These are phyloP conservation scores for Penicillium crustosum DNA, from an alignment of 2,329 filamentous ascomycete species.

Conservation along the genomic window DNA sequence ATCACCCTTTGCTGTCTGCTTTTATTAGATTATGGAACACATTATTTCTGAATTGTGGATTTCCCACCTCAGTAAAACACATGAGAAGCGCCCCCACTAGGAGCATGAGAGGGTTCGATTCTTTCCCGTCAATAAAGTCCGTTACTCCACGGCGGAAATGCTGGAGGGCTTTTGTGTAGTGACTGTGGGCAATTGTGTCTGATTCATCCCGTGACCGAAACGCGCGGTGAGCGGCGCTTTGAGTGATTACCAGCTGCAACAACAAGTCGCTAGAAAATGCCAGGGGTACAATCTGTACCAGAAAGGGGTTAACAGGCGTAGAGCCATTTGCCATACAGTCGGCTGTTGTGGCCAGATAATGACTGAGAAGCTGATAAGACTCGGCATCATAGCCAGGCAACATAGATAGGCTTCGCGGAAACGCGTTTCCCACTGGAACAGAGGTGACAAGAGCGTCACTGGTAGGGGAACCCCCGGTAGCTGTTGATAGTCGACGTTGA, in stretches of 20 bases:
- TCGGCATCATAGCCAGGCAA: conserved; percentile 31
- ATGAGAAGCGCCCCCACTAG: conserved; percentile 49
- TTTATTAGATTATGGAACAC: neutral
- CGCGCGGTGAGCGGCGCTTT: conserved; percentile 37
- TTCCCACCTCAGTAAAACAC: conserved; percentile 49
- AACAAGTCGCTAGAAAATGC: conserved; percentile 50
- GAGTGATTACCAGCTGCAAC: conserved; percentile 49
- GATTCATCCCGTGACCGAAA: conserved; percentile 32
- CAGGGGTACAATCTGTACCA: conserved; percentile 49
- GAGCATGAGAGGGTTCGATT: conserved; percentile 40
- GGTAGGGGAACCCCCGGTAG: neutral
- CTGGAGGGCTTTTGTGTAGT: conserved; percentile 33
- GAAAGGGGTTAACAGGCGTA: conserved; percentile 49
- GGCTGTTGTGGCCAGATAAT: conserved; percentile 48
- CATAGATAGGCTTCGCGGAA: conserved; percentile 31
- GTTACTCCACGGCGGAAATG: conserved; percentile 31
- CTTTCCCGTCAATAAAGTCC: conserved; percentile 34
- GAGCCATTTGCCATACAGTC: conserved; percentile 52
- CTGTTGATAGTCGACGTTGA: conserved; percentile 1
- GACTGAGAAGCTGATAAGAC: conserved; percentile 44
- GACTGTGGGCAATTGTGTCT: conserved; percentile 30
- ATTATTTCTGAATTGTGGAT: neutral
- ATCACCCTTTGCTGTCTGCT: conserved; percentile 46
- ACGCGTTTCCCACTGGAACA: conserved; percentile 18
- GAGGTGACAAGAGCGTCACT: conserved; percentile 4